A percentile compares a stretch with the other conserved stretches of the same genome.
Conservation (phyloP, 2,329 filamentous ascomycete species). For the Albophoma yamanashiensis region DNA sequence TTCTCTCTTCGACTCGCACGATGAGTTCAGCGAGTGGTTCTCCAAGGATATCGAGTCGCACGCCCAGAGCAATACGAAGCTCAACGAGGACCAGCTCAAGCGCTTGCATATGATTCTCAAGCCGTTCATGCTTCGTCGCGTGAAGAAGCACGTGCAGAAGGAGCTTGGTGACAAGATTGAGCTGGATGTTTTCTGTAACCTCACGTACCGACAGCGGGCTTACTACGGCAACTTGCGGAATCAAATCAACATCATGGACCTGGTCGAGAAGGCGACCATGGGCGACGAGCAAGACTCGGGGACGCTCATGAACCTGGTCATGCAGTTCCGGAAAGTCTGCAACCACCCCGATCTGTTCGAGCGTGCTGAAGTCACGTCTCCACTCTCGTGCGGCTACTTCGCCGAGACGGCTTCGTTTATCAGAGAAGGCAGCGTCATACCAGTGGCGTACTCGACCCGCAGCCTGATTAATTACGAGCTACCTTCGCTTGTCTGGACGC, state of each 20-base stretch:
- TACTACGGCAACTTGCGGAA: conserved; percentile 89
- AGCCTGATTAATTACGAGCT: conserved; percentile 78
- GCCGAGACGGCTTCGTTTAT: conserved; percentile 94
- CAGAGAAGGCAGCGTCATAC: conserved; percentile 70
- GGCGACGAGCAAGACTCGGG: conserved; percentile 92
- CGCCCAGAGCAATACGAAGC: conserved; percentile 97
- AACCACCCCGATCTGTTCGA: conserved; percentile 98
- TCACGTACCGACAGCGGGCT: conserved; percentile 90
- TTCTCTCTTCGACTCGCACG: conserved; percentile 90
- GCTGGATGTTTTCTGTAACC: conserved; percentile 87
- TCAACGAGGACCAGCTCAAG: conserved; percentile 95
- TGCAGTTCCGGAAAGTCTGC: conserved; percentile 99
- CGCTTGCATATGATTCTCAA: conserved; percentile 98
- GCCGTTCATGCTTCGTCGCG: conserved; percentile 97
- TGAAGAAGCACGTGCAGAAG: conserved; percentile 99
- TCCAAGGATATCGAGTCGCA: conserved; percentile 96
- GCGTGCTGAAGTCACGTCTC: conserved; percentile 81
- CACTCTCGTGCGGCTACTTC: conserved; percentile 74
- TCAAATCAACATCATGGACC: conserved; percentile 97
- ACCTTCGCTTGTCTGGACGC: conserved; percentile 72
- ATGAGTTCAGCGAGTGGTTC: conserved; percentile 91
- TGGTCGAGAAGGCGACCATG: conserved; percentile 92
- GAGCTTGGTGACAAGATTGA: conserved; percentile 99
- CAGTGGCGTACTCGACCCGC: conserved; percentile 78
- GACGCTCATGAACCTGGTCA: conserved; percentile 96